Evolutionary conservation across 306 rosid species (phyloP), one percentile per base, ranked within the genome.

Genomic region (Cicer pinnatifidum): DNA sequence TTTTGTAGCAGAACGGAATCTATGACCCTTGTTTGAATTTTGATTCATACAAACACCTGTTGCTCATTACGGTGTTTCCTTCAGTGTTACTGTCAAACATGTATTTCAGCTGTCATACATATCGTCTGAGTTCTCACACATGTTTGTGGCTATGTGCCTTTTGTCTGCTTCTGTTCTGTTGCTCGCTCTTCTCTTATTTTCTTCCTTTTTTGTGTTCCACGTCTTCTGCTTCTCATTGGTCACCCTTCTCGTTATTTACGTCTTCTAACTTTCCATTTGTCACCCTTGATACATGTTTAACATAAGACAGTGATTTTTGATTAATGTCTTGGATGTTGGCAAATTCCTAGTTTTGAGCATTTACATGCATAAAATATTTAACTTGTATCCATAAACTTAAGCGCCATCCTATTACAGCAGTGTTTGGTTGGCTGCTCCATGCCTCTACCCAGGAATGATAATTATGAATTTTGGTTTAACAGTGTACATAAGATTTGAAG

Each of bases 71-170:
- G 23, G 8, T 58, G 64, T 58, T 58, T 13, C 38, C 1, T 58
- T 33, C 65, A 23, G 63, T 57, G 63, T 57, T 57, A 43, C n/a
- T 11, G 67, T 61, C 67, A 37, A 16, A 61, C 12, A n/a, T 61
- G 4, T 35, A 44, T 61, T 38, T 39, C 68, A 13, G 48, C 8
- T 57, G 5, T 33, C 5, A 13, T 58, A 40, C 65, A 58, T 28
- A 33, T 33, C 41, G 6, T 54, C 9, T 12, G 65, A 39, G 68
- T 62, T 62, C 48, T 62, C 28, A 39, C 8, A 61, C 16, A 61
- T 45, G 46, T 61, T 16, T 61, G 11, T 62, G 47, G 11, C 68
- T 61, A 9, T 61, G 11, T 62, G 47, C 23, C 68, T 15, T 62
- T 62, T 33, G 9, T 15, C 41, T 58, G 13, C 16, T 16, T 58